These are phyloP conservation scores for Saccharomycopsis schoenii DNA, from an alignment of 805 yeast species.

Conservation along the genomic window DNA sequence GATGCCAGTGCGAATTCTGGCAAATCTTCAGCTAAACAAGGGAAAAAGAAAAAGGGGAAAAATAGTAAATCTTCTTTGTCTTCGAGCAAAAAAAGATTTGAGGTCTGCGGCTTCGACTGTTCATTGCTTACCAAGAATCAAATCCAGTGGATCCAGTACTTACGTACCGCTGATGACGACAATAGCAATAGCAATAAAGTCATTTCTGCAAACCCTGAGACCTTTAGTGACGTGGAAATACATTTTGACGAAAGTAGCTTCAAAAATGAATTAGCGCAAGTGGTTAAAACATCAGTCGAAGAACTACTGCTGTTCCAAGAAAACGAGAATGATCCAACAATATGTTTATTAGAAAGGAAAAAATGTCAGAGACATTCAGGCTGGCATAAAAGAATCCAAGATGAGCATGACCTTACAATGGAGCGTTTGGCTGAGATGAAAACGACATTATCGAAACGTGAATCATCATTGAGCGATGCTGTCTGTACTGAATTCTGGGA, in stretches of 20 bases:
- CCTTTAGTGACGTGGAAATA: not conserved
- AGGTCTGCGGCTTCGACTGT: not conserved
- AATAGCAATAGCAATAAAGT: not conserved
- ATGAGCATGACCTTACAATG: conserved; percentile 7
- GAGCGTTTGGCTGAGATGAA: not conserved
- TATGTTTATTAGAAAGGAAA: conserved; percentile 44
- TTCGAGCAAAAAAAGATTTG: not conserved
- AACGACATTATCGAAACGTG: not conserved
- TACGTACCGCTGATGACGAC: conserved; percentile 5
- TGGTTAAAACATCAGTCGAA: not conserved
- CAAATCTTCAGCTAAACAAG: not conserved
- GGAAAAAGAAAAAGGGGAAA: not conserved
- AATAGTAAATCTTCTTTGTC: conserved; percentile 16
- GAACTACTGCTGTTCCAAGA: not conserved
- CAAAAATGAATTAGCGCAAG: not conserved
- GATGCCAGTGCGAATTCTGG: not conserved
- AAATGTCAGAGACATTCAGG: conserved; percentile 48
- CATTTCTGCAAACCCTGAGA: not conserved
- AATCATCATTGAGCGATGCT: not conserved
- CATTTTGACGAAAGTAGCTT: not conserved
- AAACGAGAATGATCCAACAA: not conserved
- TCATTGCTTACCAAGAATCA: not conserved
- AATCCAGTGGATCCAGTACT: conserved; percentile 5
- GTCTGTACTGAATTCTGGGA: conserved; percentile 14
- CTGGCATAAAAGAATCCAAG: conserved; percentile 30